These are phyloP conservation scores for Paradendryphiella salina DNA, from an alignment of 2,329 filamentous ascomycete genomes.

Conservation along the genomic window DNA sequence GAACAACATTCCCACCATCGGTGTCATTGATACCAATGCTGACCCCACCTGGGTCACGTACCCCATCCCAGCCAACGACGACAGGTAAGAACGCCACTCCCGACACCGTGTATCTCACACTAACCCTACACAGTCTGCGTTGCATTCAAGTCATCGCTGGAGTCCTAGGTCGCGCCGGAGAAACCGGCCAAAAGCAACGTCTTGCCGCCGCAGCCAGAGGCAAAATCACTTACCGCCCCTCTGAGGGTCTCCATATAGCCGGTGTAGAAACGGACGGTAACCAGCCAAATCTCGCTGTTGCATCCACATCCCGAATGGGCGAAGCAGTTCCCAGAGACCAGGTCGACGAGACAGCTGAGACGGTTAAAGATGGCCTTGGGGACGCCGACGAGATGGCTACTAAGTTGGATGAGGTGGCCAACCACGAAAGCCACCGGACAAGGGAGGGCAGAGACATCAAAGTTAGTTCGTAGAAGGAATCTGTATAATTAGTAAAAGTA, in stretches of 20 bases:
- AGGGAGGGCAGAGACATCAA: constrained; percentile 28
- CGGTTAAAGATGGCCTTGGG: constrained; percentile 9
- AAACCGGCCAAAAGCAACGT: constrained; percentile 72
- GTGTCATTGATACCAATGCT: constrained; percentile 89
- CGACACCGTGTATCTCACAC: not conserved
- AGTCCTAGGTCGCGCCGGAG: constrained; percentile 80
- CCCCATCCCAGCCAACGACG: constrained; percentile 94
- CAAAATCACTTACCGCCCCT: constrained; percentile 60
- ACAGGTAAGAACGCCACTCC: constrained; percentile 63
- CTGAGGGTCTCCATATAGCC: constrained; percentile 25
- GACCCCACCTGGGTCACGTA: constrained; percentile 96
- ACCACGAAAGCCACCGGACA: constrained; percentile 29
- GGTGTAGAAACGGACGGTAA: constrained; percentile 19
- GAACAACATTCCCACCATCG: constrained; percentile 89
- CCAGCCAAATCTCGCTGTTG: not conserved
- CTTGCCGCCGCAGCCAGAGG: constrained; percentile 65
- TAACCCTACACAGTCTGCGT: constrained; percentile 65
- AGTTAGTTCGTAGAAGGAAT: constrained; percentile 16
- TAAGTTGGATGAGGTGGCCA: constrained; percentile 32
- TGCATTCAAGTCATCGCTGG: constrained; percentile 80
- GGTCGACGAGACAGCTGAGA: constrained; percentile 1
- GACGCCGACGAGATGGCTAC: constrained; percentile 22
- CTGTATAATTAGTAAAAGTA: not conserved
- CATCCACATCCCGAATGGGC: constrained; percentile 4
- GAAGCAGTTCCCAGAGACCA: not conserved